Evolutionary conservation across 2,329 filamentous ascomycete genomes (phyloP).

Genomic region (Clarireedia sp.): DNA sequence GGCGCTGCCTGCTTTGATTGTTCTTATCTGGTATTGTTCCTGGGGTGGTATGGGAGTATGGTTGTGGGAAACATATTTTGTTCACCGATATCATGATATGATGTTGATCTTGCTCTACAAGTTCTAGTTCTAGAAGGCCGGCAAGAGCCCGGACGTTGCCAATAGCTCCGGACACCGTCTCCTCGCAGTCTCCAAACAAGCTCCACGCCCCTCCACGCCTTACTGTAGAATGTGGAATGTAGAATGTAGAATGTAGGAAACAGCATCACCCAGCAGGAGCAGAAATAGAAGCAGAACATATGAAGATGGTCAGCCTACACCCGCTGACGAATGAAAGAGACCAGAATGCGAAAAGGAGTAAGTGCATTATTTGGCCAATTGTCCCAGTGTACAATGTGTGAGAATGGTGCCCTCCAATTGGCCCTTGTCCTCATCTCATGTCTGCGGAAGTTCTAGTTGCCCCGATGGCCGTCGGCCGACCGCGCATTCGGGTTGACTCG

Average conservation of each 20-base stretch:
- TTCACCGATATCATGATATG: not conserved
- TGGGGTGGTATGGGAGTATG: not conserved
- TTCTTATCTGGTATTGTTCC: too few relatives aligned
- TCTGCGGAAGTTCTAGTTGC: not conserved
- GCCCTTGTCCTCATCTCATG: not conserved
- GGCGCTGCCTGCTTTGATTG: too few relatives aligned
- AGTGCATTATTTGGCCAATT: not conserved
- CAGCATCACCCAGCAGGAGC: too few relatives aligned
- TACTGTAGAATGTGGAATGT: too few relatives aligned
- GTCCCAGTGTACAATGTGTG: not conserved
- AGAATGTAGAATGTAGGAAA: too few relatives aligned
- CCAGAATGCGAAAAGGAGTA: too few relatives aligned
- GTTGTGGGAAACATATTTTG: not conserved
- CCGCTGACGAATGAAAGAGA: too few relatives aligned
- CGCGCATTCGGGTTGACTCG: too few relatives aligned
- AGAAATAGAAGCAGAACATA: too few relatives aligned
- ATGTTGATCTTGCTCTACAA: not conserved
- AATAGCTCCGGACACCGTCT: not conserved
- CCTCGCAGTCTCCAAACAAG: not conserved
- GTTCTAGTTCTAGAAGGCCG: slow-evolving; percentile 1
- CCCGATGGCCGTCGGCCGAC: not conserved
- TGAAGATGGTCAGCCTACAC: too few relatives aligned
- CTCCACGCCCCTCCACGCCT: not conserved
- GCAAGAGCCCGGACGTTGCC: not conserved
- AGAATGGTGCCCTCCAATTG: not conserved